Base-by-base conservation (phyloP, 495 filamentous ascomycete species). In the Tuber calosporum region DNA sequence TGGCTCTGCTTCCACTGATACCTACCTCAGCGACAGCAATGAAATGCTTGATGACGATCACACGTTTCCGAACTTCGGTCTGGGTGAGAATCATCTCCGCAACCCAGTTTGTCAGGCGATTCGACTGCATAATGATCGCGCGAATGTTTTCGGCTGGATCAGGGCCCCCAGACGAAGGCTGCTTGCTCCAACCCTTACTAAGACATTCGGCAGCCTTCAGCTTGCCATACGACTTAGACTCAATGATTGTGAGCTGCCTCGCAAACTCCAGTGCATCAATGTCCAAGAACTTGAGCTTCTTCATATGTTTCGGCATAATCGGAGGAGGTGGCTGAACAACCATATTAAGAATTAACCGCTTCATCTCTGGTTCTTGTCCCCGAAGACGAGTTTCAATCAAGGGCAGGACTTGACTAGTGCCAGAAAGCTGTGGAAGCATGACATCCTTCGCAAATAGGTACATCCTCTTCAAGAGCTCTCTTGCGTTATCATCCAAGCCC, bases 21-120 rank as follows among this genome's bases (percentile, higher is more conserved):
- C 88, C 84, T 85, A 96, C 93, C 86, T 99, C 96, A 75, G 95
- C 95, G 42, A 99, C 92, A 67, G 90, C 89, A 43, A 99, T 93
- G 83, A 98, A 99, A 83, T 98, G 96, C 82, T 98, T 98, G 83
- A 99, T 97, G 53, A 99, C 96, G 30, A 96, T 90, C 39, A 98
- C 95, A 74, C 95, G 88, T 83, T 96, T 96, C 85, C 94, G 95
- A 69, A 97, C 92, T 82, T 98, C 95, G 42, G 87, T 86, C 82
- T 99, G 96, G 4, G 89, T 93, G 79, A 99, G 85, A 78, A 99
- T 98, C 95, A 98, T 98, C 82, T 99, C 94, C n/a, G 95, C 95
- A 71, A 99, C 95, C 96, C 96, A 98, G 82, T 98, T 99, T 30
- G 95, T 98, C 83, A 98, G 88, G 82, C 97, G 94, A 77, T 99